These are phyloP conservation scores for Pseudopyricularia cyperi DNA, from an alignment of 2,329 filamentous ascomycete genomes.

Conservation along the genomic window DNA sequence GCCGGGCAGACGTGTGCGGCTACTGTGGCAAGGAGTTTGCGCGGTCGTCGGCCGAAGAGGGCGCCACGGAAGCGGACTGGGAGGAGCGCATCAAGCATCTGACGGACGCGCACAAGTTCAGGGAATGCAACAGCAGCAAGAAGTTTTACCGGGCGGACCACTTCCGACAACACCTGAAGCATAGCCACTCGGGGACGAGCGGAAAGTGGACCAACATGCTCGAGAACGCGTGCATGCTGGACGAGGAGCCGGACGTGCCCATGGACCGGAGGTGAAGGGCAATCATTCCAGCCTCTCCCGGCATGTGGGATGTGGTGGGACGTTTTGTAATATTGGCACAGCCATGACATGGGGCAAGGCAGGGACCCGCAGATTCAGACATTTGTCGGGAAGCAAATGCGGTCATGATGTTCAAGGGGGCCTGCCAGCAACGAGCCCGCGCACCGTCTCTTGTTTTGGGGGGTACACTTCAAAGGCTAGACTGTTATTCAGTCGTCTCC, in stretches of 20 bases:
- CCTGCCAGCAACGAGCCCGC: too few species aligned
- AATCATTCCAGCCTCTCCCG: neutral
- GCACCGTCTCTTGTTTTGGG: too few species aligned
- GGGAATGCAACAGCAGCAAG: constrained; percentile 95
- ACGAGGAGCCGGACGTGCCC: constrained; percentile 54
- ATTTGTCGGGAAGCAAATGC: too few species aligned
- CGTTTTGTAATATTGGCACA: neutral
- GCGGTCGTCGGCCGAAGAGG: constrained; percentile 25
- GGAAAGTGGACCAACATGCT: constrained; percentile 99
- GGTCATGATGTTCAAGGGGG: too few species aligned
- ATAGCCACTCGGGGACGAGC: constrained; percentile 89
- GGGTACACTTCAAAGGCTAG: too few species aligned
- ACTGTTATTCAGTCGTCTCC: too few species aligned
- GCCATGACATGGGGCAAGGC: neutral
- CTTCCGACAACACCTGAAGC: constrained; percentile 95
- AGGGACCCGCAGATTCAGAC: too few species aligned
- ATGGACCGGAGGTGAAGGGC: constrained; percentile 8
- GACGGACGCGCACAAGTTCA: constrained; percentile 86
- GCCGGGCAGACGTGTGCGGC: constrained; percentile 69
- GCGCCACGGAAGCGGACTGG: constrained; percentile 73
- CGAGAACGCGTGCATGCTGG: constrained; percentile 92
- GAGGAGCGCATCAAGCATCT: constrained; percentile 75
- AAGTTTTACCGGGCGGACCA: constrained; percentile 97
- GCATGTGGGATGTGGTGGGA: neutral
- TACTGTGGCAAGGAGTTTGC: constrained; percentile 90